Evolutionary conservation across 192 early-diverging fungal species (phyloP), one percentile per base, ranked within the genome.

Genomic region (Coemansia javaensis): DNA sequence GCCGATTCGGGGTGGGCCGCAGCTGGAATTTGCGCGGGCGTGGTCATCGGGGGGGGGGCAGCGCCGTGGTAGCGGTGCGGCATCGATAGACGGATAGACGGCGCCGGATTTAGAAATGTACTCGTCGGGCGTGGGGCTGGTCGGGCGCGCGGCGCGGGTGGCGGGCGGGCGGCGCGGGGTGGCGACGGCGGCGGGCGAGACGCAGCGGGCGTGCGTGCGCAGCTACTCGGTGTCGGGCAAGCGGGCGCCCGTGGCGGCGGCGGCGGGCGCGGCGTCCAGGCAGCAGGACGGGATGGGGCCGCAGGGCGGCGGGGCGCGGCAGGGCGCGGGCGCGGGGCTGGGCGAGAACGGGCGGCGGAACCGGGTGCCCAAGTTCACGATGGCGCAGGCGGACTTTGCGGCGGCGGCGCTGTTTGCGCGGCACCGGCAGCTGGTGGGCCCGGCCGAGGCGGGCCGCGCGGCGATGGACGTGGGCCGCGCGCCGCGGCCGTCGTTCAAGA

Each of bases 361-460:
- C 60, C 50, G 48, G n/a, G 69, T 73, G 22, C 69, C 69, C 0
- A 73, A 73, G 38, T 73, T 73, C 24, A 65, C 69, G 0, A 59
- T 73, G 45, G 40, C 62, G 18, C 62, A 59, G 13, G 33, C 69
- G 5, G 69, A 73, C 27, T 73, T 73, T 34, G 37, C 65, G 37
- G 47, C 43, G 17, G 69, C 69, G 0, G 53, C 49, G 20, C 34
- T 73, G 8, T 73, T 73, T 37, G 43, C 69, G n/a, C 62, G 49
- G 54, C 36, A 65, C 44, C 52, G 62, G 23, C 69, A 73, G 54
- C 15, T 73, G 10, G 53, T 62, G 7, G 40, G 44, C 1, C 16
- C 35, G n/a, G 22, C 31, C 15, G 59, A 46, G 20, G 20, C 43
- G 15, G 25, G 16, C 4, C 38, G 46, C 3, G 20, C 23, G 10